Percentiles rank a stretch among this genome's conserved stretches.
Conservation (phyloP, 352 stramenopile species). For the Phytophthora tentaculata region DNA sequence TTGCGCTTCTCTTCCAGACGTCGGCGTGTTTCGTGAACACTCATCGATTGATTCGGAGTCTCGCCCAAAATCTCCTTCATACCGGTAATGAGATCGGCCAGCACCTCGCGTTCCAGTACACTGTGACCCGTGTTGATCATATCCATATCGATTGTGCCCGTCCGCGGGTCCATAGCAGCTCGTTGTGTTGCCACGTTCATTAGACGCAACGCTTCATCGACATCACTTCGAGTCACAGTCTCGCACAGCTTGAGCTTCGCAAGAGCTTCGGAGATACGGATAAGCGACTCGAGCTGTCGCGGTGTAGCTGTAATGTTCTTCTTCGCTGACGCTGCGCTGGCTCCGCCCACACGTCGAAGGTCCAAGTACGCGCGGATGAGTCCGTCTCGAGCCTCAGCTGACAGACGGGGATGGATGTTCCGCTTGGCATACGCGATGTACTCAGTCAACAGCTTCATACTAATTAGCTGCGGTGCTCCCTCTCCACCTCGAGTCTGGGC, state of each 20-base stretch:
- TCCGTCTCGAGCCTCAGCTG: slow-evolving; percentile 87
- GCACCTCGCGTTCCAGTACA: slow-evolving; percentile 87
- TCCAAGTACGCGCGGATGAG: slow-evolving; percentile 95
- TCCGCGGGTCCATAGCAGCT: slow-evolving; percentile 97
- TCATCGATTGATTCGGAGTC: slow-evolving; percentile 71
- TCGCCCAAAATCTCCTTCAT: slow-evolving; percentile 70
- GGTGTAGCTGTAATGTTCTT: slow-evolving; percentile 99
- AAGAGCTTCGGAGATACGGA: slow-evolving; percentile 97
- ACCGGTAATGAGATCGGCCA: slow-evolving; percentile 57
- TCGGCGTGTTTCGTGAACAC: slow-evolving; percentile 85
- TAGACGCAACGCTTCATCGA: slow-evolving; percentile 95
- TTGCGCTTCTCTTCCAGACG: slow-evolving; percentile 89
- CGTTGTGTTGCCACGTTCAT: slow-evolving; percentile 98
- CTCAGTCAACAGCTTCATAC: slow-evolving; percentile 89
- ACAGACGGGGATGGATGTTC: slow-evolving; percentile 92
- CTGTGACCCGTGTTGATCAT: slow-evolving; percentile 97
- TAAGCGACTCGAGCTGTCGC: slow-evolving; percentile 98
- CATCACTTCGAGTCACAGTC: slow-evolving; percentile 80
- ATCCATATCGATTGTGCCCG: slow-evolving; percentile 99
- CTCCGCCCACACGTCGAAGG: slow-evolving; percentile 80
- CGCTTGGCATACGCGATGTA: slow-evolving; percentile 97
- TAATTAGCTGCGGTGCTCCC: slow-evolving; percentile 60
- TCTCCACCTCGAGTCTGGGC: slow-evolving; percentile 37
- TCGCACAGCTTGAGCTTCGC: slow-evolving; percentile 94
- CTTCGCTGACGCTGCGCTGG: slow-evolving; percentile 59